Percentiles rank a stretch among this genome's conserved stretches.
Conservation (phyloP, 495 filamentous ascomycete species). For the Thozetella sp. region DNA sequence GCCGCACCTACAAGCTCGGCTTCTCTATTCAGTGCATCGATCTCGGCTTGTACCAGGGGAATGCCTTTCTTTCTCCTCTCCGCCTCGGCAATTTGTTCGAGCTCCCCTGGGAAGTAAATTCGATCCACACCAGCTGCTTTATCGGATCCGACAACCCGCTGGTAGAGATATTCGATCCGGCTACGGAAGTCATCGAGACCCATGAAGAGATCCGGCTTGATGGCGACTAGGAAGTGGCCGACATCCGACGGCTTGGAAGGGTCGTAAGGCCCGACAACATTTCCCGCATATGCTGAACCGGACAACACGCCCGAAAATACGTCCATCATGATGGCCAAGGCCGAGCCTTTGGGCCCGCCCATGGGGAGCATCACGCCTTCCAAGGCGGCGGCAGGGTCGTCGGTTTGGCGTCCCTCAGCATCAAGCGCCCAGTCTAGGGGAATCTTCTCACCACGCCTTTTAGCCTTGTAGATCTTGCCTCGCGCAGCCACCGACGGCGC, state of each 20-base stretch:
- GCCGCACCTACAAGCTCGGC: slow-evolving; percentile 54
- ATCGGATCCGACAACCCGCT: slow-evolving; percentile 62
- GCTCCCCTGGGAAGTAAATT: slow-evolving; percentile 80
- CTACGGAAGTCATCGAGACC: slow-evolving; percentile 65
- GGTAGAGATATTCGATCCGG: slow-evolving; percentile 72
- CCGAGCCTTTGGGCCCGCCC: slow-evolving; percentile 77
- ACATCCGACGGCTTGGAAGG: slow-evolving; percentile 67
- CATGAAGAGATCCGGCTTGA: slow-evolving; percentile 80
- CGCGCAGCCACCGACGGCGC: slow-evolving; percentile 72
- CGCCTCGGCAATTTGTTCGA: slow-evolving; percentile 65
- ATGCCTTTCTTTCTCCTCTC: slow-evolving; percentile 61
- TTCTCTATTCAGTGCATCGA: slow-evolving; percentile 68
- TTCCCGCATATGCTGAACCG: slow-evolving; percentile 69
- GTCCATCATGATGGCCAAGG: slow-evolving; percentile 80
- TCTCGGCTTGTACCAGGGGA: slow-evolving; percentile 64
- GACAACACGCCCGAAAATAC: slow-evolving; percentile 78
- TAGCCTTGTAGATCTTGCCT: slow-evolving; percentile 77
- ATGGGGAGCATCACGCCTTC: slow-evolving; percentile 79
- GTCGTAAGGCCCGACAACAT: slow-evolving; percentile 75
- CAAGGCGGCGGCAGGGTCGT: slow-evolving; percentile 66
- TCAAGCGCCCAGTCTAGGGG: slow-evolving; percentile 76
- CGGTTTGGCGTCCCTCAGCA: slow-evolving; percentile 64
- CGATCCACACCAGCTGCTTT: slow-evolving; percentile 71
- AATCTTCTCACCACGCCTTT: slow-evolving; percentile 72
- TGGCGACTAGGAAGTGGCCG: slow-evolving; percentile 74